Conservation (phyloP, 805 yeast genomes). For the Yarrowia sp. region DNA sequence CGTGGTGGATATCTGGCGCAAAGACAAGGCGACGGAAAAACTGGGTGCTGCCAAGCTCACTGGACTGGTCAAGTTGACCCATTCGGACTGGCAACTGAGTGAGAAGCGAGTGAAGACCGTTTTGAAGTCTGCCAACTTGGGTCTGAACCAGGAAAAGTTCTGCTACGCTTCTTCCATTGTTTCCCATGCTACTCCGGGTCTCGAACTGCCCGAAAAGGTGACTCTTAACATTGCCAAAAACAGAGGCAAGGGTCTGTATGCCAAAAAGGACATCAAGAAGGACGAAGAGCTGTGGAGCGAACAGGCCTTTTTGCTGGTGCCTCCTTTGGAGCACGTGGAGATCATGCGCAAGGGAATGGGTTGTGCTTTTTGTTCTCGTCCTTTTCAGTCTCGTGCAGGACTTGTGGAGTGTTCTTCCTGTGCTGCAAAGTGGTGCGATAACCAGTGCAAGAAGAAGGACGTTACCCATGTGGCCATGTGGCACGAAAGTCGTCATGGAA, state of each 20-base stretch:
- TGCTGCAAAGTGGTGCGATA: conserved; percentile 16
- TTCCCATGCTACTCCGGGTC: conserved; percentile 48
- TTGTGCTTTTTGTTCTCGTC: conserved; percentile 68
- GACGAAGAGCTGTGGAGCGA: conserved; percentile 64
- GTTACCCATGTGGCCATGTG: conserved; percentile 53
- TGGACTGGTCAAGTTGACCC: conserved; percentile 46
- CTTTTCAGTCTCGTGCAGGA: conserved; percentile 46
- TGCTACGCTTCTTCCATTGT: conserved; percentile 54
- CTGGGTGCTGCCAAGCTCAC: conserved; percentile 55
- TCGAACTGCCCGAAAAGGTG: conserved; percentile 42
- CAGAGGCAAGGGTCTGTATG: conserved; percentile 61
- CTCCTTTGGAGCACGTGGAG: conserved; percentile 63
- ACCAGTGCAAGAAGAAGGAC: conserved; percentile 39
- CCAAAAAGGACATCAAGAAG: conserved; percentile 45
- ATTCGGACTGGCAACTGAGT: conserved; percentile 62
- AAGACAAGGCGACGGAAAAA: conserved; percentile 59
- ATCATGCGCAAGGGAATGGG: conserved; percentile 60
- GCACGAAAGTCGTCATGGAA: conserved; percentile 46
- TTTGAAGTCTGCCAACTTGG: conserved; percentile 55
- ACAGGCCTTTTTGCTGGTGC: conserved; percentile 55
- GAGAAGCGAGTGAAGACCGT: conserved; percentile 54
- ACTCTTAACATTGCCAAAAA: conserved; percentile 48
- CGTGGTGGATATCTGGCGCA: conserved; percentile 64
- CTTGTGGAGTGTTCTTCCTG: conserved; percentile 26
- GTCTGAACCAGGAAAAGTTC: conserved; percentile 43